Conservation (phyloP, 1,139 yeast species). For the Magnusiomyces suaveolens region DNA sequence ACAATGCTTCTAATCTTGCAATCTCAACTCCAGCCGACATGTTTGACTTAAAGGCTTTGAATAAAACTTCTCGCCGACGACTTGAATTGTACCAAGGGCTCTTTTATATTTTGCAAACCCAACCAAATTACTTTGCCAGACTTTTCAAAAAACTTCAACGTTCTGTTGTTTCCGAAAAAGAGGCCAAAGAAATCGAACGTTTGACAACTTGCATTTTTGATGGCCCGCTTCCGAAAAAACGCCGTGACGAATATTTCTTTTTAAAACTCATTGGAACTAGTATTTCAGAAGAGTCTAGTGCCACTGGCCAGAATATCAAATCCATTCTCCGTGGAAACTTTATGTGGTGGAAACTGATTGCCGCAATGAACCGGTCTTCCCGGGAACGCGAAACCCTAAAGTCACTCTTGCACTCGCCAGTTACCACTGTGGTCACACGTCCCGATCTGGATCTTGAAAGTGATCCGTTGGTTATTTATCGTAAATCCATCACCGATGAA, state of each 20-base stretch:
- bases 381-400: slow-evolving; percentile 51
- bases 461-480: slow-evolving; percentile 58
- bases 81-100: slow-evolving; percentile 64
- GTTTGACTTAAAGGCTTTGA: slow-evolving; percentile 35
- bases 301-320: slow-evolving; percentile 19
- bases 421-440: slow-evolving; percentile 42
- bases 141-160: slow-evolving; percentile 35
- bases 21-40: slow-evolving; percentile 24
- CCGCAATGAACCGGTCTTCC: slow-evolving; percentile 48
- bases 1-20: slow-evolving; percentile 15
- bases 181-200: slow-evolving; percentile 37
- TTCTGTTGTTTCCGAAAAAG: slow-evolving; percentile 28
- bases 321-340: slow-evolving; percentile 26
- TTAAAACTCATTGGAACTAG: slow-evolving; percentile 50
- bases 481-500: slow-evolving; percentile 40
- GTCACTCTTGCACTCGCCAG: slow-evolving; percentile 45
- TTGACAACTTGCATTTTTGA: slow-evolving; percentile 44
- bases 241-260: slow-evolving; percentile 67
- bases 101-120: slow-evolving; percentile 76
- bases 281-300: slow-evolving; percentile 40
- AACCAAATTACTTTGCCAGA: slow-evolving; percentile 61
- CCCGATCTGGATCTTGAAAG: slow-evolving; percentile 64
- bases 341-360: slow-evolving; percentile 44
- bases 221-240: slow-evolving; percentile 26
- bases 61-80: slow-evolving; percentile 35